These are phyloP conservation scores for Dissophora ornata DNA, from an alignment of 192 early-diverging fungal species.

Conservation along the genomic window DNA sequence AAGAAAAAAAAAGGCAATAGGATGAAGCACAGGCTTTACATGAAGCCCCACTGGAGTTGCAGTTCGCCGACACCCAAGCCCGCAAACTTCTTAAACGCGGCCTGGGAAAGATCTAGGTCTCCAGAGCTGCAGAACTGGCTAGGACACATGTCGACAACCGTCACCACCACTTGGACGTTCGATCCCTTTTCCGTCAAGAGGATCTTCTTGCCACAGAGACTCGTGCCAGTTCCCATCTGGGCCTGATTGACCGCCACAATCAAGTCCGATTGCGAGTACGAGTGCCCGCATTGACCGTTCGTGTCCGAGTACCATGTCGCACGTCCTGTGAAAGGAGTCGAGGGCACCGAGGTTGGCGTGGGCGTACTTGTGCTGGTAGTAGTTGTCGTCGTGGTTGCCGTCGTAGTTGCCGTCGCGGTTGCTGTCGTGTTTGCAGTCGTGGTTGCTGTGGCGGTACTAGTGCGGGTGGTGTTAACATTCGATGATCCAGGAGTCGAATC, in stretches of 20 bases:
- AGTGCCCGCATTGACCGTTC: slow-evolving; percentile 27
- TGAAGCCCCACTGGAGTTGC: slow-evolving; percentile 29
- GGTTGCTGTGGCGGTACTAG: not conserved
- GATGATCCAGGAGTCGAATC: not conserved
- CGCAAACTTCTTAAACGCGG: slow-evolving; percentile 52
- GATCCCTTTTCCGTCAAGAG: slow-evolving; percentile 33
- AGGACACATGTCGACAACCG: slow-evolving; percentile 50
- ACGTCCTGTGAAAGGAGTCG: slow-evolving; percentile 24
- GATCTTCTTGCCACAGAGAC: slow-evolving; percentile 43
- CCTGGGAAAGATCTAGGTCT: slow-evolving; percentile 46
- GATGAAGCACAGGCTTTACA: slow-evolving; percentile 3
- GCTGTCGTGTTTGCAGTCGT: slow-evolving; percentile 1
- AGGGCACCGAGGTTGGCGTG: not conserved
- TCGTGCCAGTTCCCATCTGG: slow-evolving; percentile 42
- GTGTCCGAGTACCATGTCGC: slow-evolving; percentile 51
- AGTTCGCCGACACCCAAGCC: slow-evolving; percentile 26
- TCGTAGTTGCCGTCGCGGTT: not conserved
- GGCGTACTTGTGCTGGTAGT: slow-evolving; percentile 3
- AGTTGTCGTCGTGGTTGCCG: slow-evolving; percentile 9
- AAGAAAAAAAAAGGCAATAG: not conserved
- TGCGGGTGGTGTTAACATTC: no score
- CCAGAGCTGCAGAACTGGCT: slow-evolving; percentile 35
- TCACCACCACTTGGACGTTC: slow-evolving; percentile 25
- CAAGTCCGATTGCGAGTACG: slow-evolving; percentile 48
- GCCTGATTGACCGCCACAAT: slow-evolving; percentile 48